Percentiles rank a stretch among this genome's conserved stretches.
Conservation (phyloP, 139 green algal genomes). For the Picochlorum sp. region DNA sequence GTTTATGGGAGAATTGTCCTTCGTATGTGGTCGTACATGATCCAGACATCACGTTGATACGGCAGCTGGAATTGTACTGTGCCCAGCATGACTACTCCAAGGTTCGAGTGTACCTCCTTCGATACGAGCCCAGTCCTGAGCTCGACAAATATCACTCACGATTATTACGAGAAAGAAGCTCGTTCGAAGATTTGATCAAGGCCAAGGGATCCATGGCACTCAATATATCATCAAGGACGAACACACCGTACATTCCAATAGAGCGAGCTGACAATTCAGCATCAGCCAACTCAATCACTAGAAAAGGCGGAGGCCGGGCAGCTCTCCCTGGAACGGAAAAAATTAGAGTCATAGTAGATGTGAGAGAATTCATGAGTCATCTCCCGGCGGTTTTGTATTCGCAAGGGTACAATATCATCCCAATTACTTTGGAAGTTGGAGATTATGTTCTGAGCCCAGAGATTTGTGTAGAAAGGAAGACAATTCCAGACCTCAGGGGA, state of each 20-base stretch:
- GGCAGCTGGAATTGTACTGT: slow-evolving; percentile 74
- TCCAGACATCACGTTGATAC: slow-evolving; percentile 69
- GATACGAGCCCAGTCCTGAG: slow-evolving; percentile 67
- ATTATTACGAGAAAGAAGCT: slow-evolving; percentile 50
- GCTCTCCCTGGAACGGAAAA: slow-evolving; percentile 5
- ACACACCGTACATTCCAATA: not conserved
- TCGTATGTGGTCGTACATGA: slow-evolving; percentile 78
- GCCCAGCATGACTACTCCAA: slow-evolving; percentile 32
- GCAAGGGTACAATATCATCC: slow-evolving; percentile 66
- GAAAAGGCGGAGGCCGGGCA: slow-evolving; percentile 26
- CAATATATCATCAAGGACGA: slow-evolving; percentile 3
- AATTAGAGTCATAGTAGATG: slow-evolving; percentile 81
- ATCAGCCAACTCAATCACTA: slow-evolving; percentile 40
- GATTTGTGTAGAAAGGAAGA: slow-evolving; percentile 90
- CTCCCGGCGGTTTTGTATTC: slow-evolving; percentile 83
- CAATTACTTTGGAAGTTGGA: slow-evolving; percentile 85
- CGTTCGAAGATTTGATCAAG: slow-evolving; percentile 75
- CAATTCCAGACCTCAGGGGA: slow-evolving; percentile 70
- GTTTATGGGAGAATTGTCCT: slow-evolving; percentile 55
- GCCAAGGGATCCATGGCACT: slow-evolving; percentile 70
- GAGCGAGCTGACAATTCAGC: slow-evolving; percentile 1
- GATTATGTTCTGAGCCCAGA: slow-evolving; percentile 91
- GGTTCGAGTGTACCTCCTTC: slow-evolving; percentile 78
- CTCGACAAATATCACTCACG: slow-evolving; percentile 42
- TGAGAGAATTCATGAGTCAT: slow-evolving; percentile 90